Evolutionary conservation across 2,329 filamentous ascomycete species (phyloP).

Genomic region (Xylariaceae sp.): DNA sequence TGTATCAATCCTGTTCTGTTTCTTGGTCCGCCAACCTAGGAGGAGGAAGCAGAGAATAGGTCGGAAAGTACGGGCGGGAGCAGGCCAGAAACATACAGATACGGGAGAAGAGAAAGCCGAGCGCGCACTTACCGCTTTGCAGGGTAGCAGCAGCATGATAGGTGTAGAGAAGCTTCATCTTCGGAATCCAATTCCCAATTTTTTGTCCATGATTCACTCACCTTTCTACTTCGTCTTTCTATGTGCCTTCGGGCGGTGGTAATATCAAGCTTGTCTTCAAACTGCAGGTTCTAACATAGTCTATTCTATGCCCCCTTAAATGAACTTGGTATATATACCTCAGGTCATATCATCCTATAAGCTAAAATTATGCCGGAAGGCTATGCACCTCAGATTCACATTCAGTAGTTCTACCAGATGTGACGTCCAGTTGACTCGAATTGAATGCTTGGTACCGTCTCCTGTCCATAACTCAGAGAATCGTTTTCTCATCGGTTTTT

Average conservation of each 20-base stretch:
- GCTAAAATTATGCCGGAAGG: no score
- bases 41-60: neutral
- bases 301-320: no score
- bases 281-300: no score
- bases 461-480: no score
- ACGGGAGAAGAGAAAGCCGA: neutral
- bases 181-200: constrained; percentile 8
- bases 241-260: neutral
- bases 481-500: no score
- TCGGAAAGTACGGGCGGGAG: neutral
- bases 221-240: neutral
- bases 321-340: no score
- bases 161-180: constrained; percentile 4
- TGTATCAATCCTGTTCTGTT: neutral
- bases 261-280: neutral
- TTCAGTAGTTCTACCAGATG: no score
- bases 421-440: no score
- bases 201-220: neutral
- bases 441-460: no score
- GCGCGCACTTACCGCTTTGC: neutral
- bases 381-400: no score
- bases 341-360: no score
- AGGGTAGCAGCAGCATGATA: neutral
- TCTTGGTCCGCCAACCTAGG: neutral
- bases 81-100: neutral